Percentiles rank a stretch among this genome's conserved stretches.
Evolutionary conservation across 176 grass and related monocot species (phyloP).

Genomic region (Areca catechu): DNA sequence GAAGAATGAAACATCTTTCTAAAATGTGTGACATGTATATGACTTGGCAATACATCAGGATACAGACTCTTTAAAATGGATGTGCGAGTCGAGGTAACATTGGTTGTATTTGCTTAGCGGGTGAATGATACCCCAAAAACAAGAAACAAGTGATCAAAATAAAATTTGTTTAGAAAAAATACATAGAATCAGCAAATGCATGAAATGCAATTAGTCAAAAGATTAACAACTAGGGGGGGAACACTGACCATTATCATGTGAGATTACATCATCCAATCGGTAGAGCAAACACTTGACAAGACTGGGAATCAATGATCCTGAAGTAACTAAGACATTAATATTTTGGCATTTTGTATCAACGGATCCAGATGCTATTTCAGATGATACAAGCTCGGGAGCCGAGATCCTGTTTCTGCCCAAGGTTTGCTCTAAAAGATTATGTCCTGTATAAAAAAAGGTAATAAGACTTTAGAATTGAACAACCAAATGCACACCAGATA

Average conservation of each 20-base stretch:
- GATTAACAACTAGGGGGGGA: conserved; percentile 12
- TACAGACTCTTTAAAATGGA: no score
- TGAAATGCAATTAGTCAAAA: background rate
- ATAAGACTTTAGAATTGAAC: background rate
- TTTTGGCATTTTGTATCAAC: conserved; percentile 6
- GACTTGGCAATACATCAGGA: no score
- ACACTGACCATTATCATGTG: conserved; percentile 59
- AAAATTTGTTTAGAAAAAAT: no score
- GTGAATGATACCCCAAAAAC: no score
- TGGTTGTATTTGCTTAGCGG: no score
- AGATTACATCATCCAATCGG: conserved; percentile 68
- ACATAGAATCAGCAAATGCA: background rate
- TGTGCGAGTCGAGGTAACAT: no score
- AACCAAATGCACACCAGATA: background rate
- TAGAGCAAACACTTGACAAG: conserved; percentile 95
- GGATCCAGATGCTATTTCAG: conserved; percentile 2
- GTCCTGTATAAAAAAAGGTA: conserved; percentile 35
- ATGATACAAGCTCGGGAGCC: conserved; percentile 4
- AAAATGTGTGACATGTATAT: no score
- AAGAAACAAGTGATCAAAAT: no score
- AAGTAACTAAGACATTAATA: conserved; percentile 80
- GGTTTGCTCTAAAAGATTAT: conserved; percentile 51
- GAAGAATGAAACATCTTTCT: no score
- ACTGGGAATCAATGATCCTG: conserved; percentile 88
- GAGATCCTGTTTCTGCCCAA: conserved; percentile 24